Evolutionary conservation across 2,329 filamentous ascomycete genomes (phyloP).

Genomic region (Dactylellina cionopaga): DNA sequence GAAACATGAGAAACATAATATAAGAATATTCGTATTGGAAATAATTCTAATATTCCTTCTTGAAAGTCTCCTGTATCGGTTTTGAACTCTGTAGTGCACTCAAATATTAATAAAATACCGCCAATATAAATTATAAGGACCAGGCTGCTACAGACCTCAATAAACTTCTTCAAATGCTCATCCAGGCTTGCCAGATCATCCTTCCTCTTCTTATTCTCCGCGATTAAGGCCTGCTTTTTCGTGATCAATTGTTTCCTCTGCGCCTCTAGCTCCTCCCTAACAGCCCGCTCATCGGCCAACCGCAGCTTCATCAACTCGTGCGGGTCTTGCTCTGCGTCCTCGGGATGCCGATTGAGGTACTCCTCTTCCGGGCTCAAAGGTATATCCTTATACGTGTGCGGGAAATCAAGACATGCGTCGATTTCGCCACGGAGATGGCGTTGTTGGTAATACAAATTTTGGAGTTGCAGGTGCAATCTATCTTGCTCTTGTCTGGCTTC

Average conservation of each 20-base stretch:
- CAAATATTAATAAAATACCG: too few species aligned
- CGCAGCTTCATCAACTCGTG: conserved; percentile 87
- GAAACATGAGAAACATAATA: too few species aligned
- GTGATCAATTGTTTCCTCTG: conserved; percentile 63
- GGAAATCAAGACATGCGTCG: conserved; percentile 70
- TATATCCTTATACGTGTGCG: conserved; percentile 84
- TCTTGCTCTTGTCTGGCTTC: conserved; percentile 92
- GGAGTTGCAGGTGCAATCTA: conserved; percentile 86
- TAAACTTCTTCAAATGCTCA: conserved; percentile 90
- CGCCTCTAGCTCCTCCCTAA: conserved; percentile 85
- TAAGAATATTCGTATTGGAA: too few species aligned
- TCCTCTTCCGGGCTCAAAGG: conserved; percentile 85
- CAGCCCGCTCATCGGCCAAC: conserved; percentile 87
- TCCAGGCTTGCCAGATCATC: conserved; percentile 92
- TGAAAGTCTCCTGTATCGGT: conserved; percentile 85
- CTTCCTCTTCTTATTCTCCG: conserved; percentile 89
- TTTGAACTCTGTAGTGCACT: conserved; percentile 74
- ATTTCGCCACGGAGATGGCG: conserved; percentile 91
- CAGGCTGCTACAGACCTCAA: conserved; percentile 43
- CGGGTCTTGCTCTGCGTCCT: conserved; percentile 76
- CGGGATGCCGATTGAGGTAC: conserved; percentile 79
- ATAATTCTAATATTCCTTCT: conserved; percentile 68
- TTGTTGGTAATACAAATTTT: conserved; percentile 97
- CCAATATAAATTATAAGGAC: too few species aligned
- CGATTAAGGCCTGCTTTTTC: conserved; percentile 74